These are phyloP conservation scores for Metschnikowia proteae DNA, from an alignment of 805 yeast species.

Conservation along the genomic window DNA sequence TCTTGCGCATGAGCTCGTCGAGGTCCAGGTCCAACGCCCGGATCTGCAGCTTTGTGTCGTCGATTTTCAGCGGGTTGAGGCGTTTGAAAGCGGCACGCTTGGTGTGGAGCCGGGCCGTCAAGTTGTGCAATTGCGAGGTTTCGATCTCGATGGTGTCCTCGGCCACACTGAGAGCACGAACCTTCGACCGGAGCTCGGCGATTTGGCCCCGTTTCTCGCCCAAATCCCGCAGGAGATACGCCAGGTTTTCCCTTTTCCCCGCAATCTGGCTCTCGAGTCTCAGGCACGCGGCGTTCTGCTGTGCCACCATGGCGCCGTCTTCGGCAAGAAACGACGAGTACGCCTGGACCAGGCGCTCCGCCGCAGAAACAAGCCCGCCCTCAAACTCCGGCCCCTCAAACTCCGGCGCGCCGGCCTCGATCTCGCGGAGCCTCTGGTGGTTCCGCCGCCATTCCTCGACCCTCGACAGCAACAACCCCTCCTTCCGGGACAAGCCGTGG, in stretches of 20 bases:
- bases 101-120: conserved; percentile 32
- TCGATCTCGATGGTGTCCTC: conserved; percentile 48
- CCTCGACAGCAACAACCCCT: conserved; percentile 52
- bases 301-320: not conserved
- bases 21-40: conserved; percentile 30
- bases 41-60: conserved; percentile 33
- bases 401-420: not conserved
- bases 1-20: conserved; percentile 50
- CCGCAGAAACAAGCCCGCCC: not conserved
- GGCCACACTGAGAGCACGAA: conserved; percentile 37
- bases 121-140: conserved; percentile 36
- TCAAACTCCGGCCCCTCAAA: not conserved
- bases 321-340: not conserved
- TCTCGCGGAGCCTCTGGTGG: conserved; percentile 7
- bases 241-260: conserved; percentile 38
- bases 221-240: conserved; percentile 26
- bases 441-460: conserved; percentile 30
- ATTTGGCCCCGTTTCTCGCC: not conserved
- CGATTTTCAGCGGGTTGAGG: conserved; percentile 33
- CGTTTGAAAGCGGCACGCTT: conserved; percentile 21
- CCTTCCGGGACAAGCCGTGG: conserved; percentile 33
- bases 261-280: not conserved
- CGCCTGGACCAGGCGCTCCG: not conserved
- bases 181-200: conserved; percentile 16
- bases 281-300: not conserved